phyloP scores from a whole-genome alignment of 495 filamentous ascomycete species.

The Astrothelium subdiscretum region DNA sequence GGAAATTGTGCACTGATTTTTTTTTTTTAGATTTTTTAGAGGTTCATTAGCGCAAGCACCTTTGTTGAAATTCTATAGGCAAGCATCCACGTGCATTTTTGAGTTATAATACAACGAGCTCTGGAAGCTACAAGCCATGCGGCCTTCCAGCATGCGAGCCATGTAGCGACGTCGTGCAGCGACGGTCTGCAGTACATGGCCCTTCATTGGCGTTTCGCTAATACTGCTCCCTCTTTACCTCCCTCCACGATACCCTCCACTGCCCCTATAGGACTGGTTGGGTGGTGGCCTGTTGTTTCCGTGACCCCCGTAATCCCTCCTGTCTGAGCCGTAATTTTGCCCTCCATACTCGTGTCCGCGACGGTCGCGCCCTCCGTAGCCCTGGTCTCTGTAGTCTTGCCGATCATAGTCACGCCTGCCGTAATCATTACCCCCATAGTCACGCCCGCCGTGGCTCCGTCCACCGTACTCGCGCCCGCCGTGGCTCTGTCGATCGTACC shows the following conservation, averaged over 20 bases:
- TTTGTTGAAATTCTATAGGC: too few species aligned
- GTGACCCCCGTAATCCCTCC: background rate
- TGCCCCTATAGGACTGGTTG: background rate
- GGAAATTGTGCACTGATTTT: too few species aligned
- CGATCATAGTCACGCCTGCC: conserved; percentile 1
- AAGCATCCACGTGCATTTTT: too few species aligned
- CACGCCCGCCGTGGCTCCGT: background rate
- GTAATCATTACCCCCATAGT: too few species aligned
- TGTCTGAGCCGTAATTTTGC: background rate
- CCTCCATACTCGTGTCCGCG: conserved; percentile 4
- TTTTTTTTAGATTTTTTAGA: too few species aligned
- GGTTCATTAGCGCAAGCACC: too few species aligned
- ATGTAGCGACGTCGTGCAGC: too few species aligned
- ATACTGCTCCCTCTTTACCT: background rate
- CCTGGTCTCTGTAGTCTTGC: background rate
- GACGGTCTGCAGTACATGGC: too few species aligned
- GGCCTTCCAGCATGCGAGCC: too few species aligned
- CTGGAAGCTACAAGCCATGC: too few species aligned
- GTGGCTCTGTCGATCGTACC: background rate
- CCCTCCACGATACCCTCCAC: background rate
- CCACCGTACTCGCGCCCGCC: background rate
- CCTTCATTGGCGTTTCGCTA: too few species aligned
- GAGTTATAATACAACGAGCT: too few species aligned
- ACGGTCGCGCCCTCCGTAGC: background rate
- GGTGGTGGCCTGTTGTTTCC: background rate